Conservation (phyloP, 306 rosid species). For the Casuarina cunninghamiana region DNA sequence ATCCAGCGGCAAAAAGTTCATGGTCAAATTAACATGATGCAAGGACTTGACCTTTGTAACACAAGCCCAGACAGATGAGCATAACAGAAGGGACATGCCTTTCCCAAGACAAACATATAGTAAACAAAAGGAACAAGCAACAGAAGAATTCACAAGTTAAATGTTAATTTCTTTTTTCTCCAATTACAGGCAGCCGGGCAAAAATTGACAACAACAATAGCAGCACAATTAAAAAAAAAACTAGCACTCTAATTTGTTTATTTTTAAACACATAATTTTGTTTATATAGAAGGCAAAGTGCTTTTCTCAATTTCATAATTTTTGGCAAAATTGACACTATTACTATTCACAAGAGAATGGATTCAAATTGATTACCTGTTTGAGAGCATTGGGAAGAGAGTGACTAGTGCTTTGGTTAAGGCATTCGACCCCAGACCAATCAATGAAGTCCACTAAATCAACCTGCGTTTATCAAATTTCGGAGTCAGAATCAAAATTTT, state of each 20-base stretch:
- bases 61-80: not conserved
- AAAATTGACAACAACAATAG: not conserved
- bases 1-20: not conserved
- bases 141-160: not conserved
- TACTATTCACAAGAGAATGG: not conserved
- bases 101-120: too few relatives aligned
- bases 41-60: not conserved
- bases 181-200: not conserved
- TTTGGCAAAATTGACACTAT: not conserved
- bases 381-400: conserved; percentile 68
- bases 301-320: not conserved
- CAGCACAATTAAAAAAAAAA: not conserved
- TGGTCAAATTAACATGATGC: not conserved
- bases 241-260: not conserved
- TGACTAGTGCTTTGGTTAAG: conserved; percentile 84
- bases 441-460: conserved; percentile 89
- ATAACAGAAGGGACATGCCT: too few relatives aligned
- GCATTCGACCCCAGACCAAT: conserved; percentile 92
- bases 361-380: conserved; percentile 51
- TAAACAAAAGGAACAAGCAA: too few relatives aligned
- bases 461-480: conserved; percentile 47
- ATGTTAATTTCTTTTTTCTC: not conserved
- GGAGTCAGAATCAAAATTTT: conserved; percentile 17
- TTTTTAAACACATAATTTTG: not conserved
- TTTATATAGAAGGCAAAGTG: not conserved